These are phyloP conservation scores for Penicillium lividum DNA, from an alignment of 495 filamentous ascomycete genomes.

Conservation along the genomic window DNA sequence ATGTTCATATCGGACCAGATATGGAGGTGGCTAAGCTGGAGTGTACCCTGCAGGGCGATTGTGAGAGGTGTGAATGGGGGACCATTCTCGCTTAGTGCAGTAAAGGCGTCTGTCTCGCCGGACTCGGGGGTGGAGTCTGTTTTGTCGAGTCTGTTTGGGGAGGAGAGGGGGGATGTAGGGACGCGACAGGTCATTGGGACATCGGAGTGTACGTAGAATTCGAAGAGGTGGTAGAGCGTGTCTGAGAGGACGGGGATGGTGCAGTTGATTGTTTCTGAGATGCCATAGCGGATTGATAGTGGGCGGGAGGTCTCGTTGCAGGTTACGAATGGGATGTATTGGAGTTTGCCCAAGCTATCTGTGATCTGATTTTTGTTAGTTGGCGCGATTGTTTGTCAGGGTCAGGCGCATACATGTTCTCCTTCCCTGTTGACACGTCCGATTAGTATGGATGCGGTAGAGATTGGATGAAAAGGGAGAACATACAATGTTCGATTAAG, in stretches of 20 bases:
- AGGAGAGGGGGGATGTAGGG: conserved; percentile 65
- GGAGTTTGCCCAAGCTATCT: conserved; percentile 74
- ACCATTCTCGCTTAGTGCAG: conserved; percentile 40
- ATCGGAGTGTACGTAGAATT: conserved; percentile 98
- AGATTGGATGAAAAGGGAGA: not conserved
- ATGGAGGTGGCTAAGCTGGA: conserved; percentile 89
- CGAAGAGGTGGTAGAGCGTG: conserved; percentile 92
- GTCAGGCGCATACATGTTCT: conserved; percentile 57
- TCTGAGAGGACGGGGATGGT: conserved; percentile 84
- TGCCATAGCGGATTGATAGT: conserved; percentile 81
- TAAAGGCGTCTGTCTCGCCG: conserved; percentile 22
- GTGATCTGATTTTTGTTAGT: conserved; percentile 61
- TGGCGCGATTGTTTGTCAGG: conserved; percentile 8
- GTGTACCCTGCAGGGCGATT: conserved; percentile 82
- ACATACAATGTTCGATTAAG: conserved; percentile 67
- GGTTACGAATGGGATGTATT: conserved; percentile 89
- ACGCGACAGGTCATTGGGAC: conserved; percentile 91
- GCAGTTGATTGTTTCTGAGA: conserved; percentile 79
- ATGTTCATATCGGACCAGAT: conserved; percentile 87
- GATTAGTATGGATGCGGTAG: conserved; percentile 18
- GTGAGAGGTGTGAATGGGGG: conserved; percentile 65
- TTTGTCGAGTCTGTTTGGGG: conserved; percentile 7
- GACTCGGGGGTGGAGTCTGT: conserved; percentile 19
- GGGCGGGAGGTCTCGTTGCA: conserved; percentile 89
- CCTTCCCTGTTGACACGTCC: conserved; percentile 36